Conservation (phyloP, 805 yeast genomes). For the Brettanomyces anomalus region DNA sequence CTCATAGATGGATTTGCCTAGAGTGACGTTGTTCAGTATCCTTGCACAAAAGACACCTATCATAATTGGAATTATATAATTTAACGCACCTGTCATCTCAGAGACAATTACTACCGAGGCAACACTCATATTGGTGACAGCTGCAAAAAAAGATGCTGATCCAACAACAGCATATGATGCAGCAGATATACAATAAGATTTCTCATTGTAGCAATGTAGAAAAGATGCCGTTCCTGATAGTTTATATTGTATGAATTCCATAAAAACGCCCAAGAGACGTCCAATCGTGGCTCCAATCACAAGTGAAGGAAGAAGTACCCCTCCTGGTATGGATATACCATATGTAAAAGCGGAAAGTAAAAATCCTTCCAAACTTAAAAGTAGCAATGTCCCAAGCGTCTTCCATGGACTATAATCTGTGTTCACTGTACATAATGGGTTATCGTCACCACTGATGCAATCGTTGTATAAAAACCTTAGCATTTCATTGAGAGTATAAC, state of each 20-base stretch:
- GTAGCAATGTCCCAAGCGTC: constrained; percentile 22
- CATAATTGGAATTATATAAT: constrained; percentile 82
- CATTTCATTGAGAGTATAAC: constrained; percentile 44
- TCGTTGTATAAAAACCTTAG: constrained; percentile 62
- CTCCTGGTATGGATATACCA: constrained; percentile 64
- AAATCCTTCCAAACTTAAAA: constrained; percentile 42
- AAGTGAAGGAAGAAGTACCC: constrained; percentile 54
- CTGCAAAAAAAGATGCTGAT: constrained; percentile 74
- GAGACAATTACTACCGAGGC: constrained; percentile 73
- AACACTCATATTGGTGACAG: constrained; percentile 72
- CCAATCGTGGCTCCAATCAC: constrained; percentile 57
- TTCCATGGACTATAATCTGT: constrained; percentile 24
- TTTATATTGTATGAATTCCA: constrained; percentile 37
- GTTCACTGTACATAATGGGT: constrained; percentile 18
- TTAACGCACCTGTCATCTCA: constrained; percentile 80
- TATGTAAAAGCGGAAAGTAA: constrained; percentile 58
- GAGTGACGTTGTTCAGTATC: constrained; percentile 57
- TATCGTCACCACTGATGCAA: constrained; percentile 30
- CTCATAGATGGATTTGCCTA: constrained; percentile 47
- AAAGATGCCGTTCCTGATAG: constrained; percentile 30
- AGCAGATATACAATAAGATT: constrained; percentile 56
- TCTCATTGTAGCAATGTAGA: constrained; percentile 30
- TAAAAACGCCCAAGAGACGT: constrained; percentile 42
- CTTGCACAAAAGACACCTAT: constrained; percentile 68
- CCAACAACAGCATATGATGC: constrained; percentile 88